Conservation (phyloP, 2,329 filamentous ascomycete genomes). For the Sclerotinia glacialis region DNA sequence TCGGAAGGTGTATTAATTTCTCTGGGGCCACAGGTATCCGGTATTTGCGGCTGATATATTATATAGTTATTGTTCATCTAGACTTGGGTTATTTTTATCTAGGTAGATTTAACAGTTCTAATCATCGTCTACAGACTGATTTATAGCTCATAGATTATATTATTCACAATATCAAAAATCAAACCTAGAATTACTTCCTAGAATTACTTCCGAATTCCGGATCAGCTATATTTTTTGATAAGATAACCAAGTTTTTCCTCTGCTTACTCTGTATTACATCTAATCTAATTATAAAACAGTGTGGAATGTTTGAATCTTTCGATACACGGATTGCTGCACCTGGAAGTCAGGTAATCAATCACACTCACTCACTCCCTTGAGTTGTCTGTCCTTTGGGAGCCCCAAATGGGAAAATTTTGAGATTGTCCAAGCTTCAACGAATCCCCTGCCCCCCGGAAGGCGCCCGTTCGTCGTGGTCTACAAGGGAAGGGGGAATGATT, state of each 20-base stretch:
- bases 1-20: neutral
- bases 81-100: neutral
- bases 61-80: neutral
- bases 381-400: neutral
- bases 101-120: neutral
- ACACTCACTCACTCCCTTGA: neutral
- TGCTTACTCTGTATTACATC: neutral
- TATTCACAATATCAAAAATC: neutral
- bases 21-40: neutral
- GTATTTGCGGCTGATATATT: neutral
- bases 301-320: neutral
- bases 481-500: slow-evolving; percentile 14
- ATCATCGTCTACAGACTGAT: neutral
- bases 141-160: too few species aligned
- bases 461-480: slow-evolving; percentile 15
- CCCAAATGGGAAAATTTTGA: slow-evolving; percentile 17
- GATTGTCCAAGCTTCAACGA: slow-evolving; percentile 27
- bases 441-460: slow-evolving; percentile 21
- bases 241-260: neutral
- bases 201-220: neutral
- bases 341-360: neutral
- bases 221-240: neutral
- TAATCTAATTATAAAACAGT: neutral
- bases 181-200: neutral
- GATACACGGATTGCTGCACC: neutral